Conservation (phyloP, 2,329 filamentous ascomycete species). For the Mycogone perniciosa region DNA sequence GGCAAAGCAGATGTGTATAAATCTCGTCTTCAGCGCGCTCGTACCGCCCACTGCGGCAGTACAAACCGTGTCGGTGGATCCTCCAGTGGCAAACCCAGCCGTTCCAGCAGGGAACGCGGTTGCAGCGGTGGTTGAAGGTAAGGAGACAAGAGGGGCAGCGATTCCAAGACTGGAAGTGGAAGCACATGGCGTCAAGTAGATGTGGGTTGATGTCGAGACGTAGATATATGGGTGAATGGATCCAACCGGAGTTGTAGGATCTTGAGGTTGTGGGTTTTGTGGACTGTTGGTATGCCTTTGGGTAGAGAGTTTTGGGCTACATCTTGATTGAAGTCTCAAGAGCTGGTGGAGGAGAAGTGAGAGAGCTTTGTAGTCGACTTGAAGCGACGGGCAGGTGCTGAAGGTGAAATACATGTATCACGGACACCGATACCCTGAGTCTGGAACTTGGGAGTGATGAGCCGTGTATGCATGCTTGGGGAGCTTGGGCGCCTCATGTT, state of each 20-base stretch:
- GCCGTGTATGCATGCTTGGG: background rate
- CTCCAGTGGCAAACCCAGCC: conserved; percentile 10
- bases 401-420: background rate
- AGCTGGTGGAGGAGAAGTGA: too few relatives aligned
- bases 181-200: conserved; percentile 12
- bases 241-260: background rate
- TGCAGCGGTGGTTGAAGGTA: conserved; percentile 13
- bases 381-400: too few relatives aligned
- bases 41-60: conserved; percentile 12
- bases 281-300: too few relatives aligned
- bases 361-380: too few relatives aligned
- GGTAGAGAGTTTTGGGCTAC: too few relatives aligned
- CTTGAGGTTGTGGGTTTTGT: too few relatives aligned
- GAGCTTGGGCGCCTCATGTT: background rate
- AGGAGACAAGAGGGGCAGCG: conserved; percentile 14
- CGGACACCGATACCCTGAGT: background rate
- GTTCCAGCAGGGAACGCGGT: conserved; percentile 18
- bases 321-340: too few relatives aligned
- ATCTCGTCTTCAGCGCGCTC: conserved; percentile 11
- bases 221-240: background rate
- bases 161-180: conserved; percentile 15
- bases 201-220: background rate
- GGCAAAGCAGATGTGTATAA: conserved; percentile 7
- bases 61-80: conserved; percentile 13
- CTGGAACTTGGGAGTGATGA: background rate